phyloP scores from a whole-genome alignment of 441 rosid genomes.

The Arabidopsis lyrata region DNA sequence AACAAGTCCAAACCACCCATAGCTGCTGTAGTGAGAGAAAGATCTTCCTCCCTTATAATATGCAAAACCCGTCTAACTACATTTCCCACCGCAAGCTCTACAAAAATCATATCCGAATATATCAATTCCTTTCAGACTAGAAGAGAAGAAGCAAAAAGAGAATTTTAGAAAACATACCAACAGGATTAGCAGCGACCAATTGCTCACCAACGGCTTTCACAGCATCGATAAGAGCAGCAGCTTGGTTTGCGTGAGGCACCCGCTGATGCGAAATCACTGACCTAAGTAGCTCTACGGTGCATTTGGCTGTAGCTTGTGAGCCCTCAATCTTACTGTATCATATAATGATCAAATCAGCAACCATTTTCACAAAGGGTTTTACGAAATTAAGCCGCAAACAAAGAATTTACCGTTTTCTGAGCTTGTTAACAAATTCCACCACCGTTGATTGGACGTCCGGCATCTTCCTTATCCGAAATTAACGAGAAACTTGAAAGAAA shows the following conservation, averaged over 20 bases:
- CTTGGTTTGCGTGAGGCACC: constrained; percentile 83
- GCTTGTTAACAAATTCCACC: constrained; percentile 79
- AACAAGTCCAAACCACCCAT: constrained; percentile 73
- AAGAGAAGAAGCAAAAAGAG: background rate
- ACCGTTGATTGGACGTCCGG: constrained; percentile 85
- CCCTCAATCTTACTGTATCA: constrained; percentile 91
- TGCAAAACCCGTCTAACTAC: constrained; percentile 95
- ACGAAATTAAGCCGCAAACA: constrained; percentile 1
- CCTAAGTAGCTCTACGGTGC: constrained; percentile 80
- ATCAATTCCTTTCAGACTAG: background rate
- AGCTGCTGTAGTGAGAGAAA: constrained; percentile 75
- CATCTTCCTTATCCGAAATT: constrained; percentile 54
- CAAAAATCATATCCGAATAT: constrained; percentile 38
- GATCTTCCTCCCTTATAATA: constrained; percentile 96
- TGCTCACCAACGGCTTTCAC: constrained; percentile 84
- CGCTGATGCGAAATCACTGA: constrained; percentile 91
- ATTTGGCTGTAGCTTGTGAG: constrained; percentile 92
- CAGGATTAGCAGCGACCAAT: constrained; percentile 91
- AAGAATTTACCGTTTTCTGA: constrained; percentile 71
- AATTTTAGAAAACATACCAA: constrained; percentile 56
- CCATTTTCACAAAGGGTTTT: constrained; percentile 18
- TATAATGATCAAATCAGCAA: constrained; percentile 18
- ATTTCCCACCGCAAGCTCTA: constrained; percentile 99
- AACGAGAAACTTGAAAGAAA: background rate
- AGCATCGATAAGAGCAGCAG: constrained; percentile 83